Percentiles rank a stretch among this genome's conserved stretches.
phyloP scores from a whole-genome alignment of 768 basidiomycete genomes.

The Termitomyces sp. region DNA sequence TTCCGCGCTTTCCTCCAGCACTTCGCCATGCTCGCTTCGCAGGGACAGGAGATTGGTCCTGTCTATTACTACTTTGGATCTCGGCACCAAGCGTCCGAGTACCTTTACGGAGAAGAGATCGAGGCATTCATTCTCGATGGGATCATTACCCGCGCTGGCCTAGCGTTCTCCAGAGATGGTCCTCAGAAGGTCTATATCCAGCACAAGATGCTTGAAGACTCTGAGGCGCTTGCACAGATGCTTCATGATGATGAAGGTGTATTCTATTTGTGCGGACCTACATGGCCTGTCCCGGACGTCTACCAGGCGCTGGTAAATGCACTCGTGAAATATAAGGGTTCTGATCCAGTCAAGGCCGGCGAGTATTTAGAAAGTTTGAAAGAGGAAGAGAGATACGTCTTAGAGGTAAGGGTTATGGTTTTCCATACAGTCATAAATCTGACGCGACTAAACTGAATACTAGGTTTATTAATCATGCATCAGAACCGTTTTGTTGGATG shows the following conservation, averaged over 20 bases:
- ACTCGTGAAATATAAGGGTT: constrained; percentile 66
- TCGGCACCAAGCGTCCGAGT: constrained; percentile 92
- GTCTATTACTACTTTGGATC: constrained; percentile 99
- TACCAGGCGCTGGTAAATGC: constrained; percentile 89
- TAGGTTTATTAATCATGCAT: constrained; percentile 23
- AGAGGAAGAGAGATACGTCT: constrained; percentile 95
- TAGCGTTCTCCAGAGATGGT: constrained; percentile 96
- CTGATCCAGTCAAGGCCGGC: constrained; percentile 63
- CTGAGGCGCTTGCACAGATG: constrained; percentile 69
- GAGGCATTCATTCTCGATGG: constrained; percentile 88
- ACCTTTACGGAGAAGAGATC: constrained; percentile 95
- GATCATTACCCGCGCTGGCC: constrained; percentile 83
- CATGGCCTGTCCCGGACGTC: constrained; percentile 99
- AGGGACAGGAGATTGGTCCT: constrained; percentile 82
- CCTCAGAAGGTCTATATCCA: constrained; percentile 96
- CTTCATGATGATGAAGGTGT: constrained; percentile 71
- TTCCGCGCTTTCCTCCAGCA: constrained; percentile 99
- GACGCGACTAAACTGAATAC: background rate
- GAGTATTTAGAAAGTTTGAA: constrained; percentile 85
- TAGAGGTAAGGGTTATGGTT: constrained; percentile 61
- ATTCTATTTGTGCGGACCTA: constrained; percentile 97
- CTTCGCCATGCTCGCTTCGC: constrained; percentile 75
- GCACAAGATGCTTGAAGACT: constrained; percentile 95
- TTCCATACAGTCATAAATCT: background rate
- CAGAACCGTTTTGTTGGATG: background rate